Conservation (phyloP, 169 alveolate species). For the Plasmodium adleri region DNA sequence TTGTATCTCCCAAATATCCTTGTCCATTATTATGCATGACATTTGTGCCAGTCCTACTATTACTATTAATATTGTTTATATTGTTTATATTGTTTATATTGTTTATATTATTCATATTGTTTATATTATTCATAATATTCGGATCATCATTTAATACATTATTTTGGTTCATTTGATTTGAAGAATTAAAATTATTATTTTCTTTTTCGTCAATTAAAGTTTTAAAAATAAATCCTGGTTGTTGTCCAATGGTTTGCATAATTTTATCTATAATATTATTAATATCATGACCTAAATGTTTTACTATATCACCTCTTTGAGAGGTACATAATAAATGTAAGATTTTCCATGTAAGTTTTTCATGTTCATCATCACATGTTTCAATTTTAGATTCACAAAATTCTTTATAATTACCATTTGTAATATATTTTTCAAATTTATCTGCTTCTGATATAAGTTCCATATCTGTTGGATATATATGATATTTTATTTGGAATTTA, state of each 20-base stretch:
- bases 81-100: background rate
- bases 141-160: background rate
- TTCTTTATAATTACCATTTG: constrained; percentile 57
- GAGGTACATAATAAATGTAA: constrained; percentile 59
- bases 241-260: constrained; percentile 26
- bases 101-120: background rate
- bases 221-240: constrained; percentile 74
- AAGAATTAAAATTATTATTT: background rate
- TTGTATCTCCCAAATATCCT: background rate
- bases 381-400: constrained; percentile 59
- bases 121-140: background rate
- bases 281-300: constrained; percentile 70
- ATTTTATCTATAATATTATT: constrained; percentile 18
- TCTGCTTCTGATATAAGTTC: constrained; percentile 74
- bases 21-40: background rate
- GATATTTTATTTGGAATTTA: constrained; percentile 35
- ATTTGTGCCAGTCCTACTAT: background rate
- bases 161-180: background rate
- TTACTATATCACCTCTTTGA: constrained; percentile 57
- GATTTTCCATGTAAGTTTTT: constrained; percentile 69
- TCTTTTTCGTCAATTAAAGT: background rate
- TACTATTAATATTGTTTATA: background rate
- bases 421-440: constrained; percentile 52
- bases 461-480: constrained; percentile 50
- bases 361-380: constrained; percentile 64